Percentiles rank a stretch among this genome's conserved stretches.
Conservation (phyloP, 1,284 basidiomycete genomes). For the Trametes polyzona region DNA sequence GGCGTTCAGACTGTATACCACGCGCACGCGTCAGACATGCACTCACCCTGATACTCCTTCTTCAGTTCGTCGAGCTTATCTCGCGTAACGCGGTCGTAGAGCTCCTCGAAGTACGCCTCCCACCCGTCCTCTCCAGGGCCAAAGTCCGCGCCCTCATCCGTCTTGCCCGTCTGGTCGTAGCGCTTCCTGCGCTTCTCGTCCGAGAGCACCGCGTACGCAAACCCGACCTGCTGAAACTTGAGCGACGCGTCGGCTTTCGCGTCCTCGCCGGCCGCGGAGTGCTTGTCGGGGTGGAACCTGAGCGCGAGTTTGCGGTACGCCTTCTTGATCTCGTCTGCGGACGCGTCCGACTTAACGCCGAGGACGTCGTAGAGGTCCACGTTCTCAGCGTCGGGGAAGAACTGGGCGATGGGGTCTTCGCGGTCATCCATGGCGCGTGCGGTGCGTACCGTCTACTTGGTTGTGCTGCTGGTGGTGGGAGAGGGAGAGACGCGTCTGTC, state of each 20-base stretch:
- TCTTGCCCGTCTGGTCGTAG: constrained; percentile 85
- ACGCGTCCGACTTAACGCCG: constrained; percentile 55
- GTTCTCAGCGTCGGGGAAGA: constrained; percentile 73
- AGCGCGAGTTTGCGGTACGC: constrained; percentile 87
- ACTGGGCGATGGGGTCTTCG: constrained; percentile 74
- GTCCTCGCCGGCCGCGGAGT: constrained; percentile 61
- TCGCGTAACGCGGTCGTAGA: constrained; percentile 87
- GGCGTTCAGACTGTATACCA: background rate
- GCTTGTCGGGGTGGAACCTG: constrained; percentile 88
- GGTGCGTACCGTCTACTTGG: too few species aligned
- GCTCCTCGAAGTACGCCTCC: constrained; percentile 90
- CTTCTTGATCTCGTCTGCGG: constrained; percentile 73
- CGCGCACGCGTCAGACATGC: background rate
- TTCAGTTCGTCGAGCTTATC: constrained; percentile 89
- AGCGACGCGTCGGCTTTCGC: constrained; percentile 65
- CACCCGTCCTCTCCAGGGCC: constrained; percentile 84
- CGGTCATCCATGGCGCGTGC: constrained; percentile 48
- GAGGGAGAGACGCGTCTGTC: constrained; percentile 24
- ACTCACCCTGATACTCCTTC: constrained; percentile 85
- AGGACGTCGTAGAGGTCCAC: constrained; percentile 82
- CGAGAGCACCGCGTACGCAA: constrained; percentile 85
- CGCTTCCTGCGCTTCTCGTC: constrained; percentile 76
- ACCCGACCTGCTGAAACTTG: constrained; percentile 90
- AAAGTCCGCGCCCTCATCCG: constrained; percentile 77
- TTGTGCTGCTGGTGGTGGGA: constrained; percentile 13